These are phyloP conservation scores for Asterella californica DNA, from an alignment of 225 moss, liverwort and hornwort genomes.

Conservation along the genomic window DNA sequence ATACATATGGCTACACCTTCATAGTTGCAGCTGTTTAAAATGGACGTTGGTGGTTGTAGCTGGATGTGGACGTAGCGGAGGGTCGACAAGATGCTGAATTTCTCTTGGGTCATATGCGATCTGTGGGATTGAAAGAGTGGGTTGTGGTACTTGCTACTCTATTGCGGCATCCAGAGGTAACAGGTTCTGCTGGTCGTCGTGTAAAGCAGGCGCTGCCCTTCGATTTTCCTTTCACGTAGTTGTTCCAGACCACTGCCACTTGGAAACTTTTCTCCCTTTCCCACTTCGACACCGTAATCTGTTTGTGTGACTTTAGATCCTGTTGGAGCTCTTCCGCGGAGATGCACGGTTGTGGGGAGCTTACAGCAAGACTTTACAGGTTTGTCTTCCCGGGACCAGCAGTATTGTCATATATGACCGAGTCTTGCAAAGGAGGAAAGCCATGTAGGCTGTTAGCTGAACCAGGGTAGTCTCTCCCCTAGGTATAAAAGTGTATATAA, in stretches of 20 bases:
- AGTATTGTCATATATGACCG: neutral
- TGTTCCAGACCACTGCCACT: neutral
- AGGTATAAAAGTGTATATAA: neutral
- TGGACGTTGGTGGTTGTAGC: slow-evolving; percentile 30
- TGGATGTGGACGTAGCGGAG: slow-evolving; percentile 59
- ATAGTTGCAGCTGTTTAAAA: neutral
- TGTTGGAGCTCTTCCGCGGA: slow-evolving; percentile 78
- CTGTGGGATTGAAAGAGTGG: slow-evolving; percentile 94
- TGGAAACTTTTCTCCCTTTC: neutral
- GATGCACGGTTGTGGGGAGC: slow-evolving; percentile 87
- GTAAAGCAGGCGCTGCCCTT: neutral
- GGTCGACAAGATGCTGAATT: slow-evolving; percentile 64
- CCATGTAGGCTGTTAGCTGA: neutral
- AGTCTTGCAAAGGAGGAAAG: neutral
- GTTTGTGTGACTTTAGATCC: slow-evolving; percentile 38
- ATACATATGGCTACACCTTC: neutral
- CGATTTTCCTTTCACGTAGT: neutral
- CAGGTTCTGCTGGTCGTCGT: neutral
- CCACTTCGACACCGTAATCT: neutral
- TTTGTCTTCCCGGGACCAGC: slow-evolving; percentile 16
- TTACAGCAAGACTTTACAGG: slow-evolving; percentile 89
- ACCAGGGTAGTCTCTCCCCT: neutral
- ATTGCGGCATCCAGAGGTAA: slow-evolving; percentile 71
- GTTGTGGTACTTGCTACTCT: slow-evolving; percentile 89
- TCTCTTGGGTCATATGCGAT: slow-evolving; percentile 71